Evolutionary conservation across 2,329 filamentous ascomycete species (phyloP).

Genomic region (Xenosphaeropsis pyriputrescens): DNA sequence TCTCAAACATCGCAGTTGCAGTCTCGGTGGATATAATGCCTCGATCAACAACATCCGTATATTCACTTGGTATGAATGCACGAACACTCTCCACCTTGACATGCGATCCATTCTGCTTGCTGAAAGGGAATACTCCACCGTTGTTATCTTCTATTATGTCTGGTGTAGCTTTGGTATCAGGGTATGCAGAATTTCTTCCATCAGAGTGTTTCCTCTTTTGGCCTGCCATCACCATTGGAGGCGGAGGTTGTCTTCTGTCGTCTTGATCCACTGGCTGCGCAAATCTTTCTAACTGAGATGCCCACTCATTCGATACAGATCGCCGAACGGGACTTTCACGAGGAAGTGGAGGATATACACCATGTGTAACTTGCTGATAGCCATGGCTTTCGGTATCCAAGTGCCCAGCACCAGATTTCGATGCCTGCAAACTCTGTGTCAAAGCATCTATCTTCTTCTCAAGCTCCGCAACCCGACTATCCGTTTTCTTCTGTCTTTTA

Average conservation of each 20-base stretch:
- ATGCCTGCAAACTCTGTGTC: conserved; percentile 20
- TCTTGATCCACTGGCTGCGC: no score
- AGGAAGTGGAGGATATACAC: conserved; percentile 2
- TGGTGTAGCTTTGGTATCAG: not conserved
- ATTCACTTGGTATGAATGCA: conserved; percentile 11
- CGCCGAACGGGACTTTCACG: no score
- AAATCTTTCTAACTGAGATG: not conserved
- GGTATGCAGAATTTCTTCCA: conserved; percentile 3
- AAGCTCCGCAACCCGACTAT: conserved; percentile 26
- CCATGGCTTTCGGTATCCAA: not conserved
- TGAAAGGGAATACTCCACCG: no score
- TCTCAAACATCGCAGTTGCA: conserved; percentile 37
- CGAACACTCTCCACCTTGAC: conserved; percentile 1
- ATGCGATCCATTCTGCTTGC: not conserved
- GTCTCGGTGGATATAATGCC: conserved; percentile 40
- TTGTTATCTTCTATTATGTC: not conserved
- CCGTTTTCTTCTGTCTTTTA: conserved; percentile 27
- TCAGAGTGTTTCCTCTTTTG: conserved; percentile 18
- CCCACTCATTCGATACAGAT: not conserved
- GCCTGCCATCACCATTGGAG: conserved; percentile 18
- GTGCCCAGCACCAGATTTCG: conserved; percentile 8
- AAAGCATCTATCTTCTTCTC: conserved; percentile 27
- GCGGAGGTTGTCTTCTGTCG: conserved; percentile 3
- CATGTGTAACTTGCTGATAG: conserved; percentile 19
- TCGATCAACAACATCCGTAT: conserved; percentile 34